Evolutionary conservation across 1,139 yeast species (phyloP).

Genomic region (Blastobotrys elegans): DNA sequence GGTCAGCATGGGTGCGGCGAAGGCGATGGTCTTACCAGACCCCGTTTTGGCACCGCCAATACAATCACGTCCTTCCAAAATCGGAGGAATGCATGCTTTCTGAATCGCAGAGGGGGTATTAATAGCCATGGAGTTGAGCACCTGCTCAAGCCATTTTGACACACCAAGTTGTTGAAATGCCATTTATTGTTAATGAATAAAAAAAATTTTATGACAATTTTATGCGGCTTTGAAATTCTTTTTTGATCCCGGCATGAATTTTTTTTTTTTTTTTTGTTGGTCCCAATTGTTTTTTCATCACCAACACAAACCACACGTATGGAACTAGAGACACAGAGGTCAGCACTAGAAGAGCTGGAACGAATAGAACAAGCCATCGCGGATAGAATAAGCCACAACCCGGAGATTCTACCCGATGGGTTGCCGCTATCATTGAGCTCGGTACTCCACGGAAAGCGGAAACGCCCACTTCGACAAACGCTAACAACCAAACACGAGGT

Average conservation of each 20-base stretch:
- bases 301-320: background rate
- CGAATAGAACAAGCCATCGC: conserved; percentile 51
- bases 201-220: conserved; percentile 3
- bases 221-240: conserved; percentile 5
- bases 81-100: conserved; percentile 80
- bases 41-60: conserved; percentile 99
- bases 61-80: conserved; percentile 78
- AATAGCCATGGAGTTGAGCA: conserved; percentile 77
- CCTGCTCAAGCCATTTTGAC: conserved; percentile 80
- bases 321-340: conserved; percentile 37
- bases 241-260: background rate
- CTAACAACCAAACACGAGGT: conserved; percentile 69
- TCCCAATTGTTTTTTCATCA: conserved; percentile 1
- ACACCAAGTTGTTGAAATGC: conserved; percentile 65
- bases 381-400: conserved; percentile 46
- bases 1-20: conserved; percentile 93
- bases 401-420: conserved; percentile 40
- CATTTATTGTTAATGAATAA: conserved; percentile 14
- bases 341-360: conserved; percentile 49
- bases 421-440: conserved; percentile 23
- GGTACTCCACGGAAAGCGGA: conserved; percentile 34
- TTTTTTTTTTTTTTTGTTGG: conserved; percentile 3
- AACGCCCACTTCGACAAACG: conserved; percentile 42
- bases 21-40: conserved; percentile 95
- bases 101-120: conserved; percentile 83